Evolutionary conservation across 768 basidiomycete genomes (phyloP).

Genomic region (Lyophyllum shimeji): DNA sequence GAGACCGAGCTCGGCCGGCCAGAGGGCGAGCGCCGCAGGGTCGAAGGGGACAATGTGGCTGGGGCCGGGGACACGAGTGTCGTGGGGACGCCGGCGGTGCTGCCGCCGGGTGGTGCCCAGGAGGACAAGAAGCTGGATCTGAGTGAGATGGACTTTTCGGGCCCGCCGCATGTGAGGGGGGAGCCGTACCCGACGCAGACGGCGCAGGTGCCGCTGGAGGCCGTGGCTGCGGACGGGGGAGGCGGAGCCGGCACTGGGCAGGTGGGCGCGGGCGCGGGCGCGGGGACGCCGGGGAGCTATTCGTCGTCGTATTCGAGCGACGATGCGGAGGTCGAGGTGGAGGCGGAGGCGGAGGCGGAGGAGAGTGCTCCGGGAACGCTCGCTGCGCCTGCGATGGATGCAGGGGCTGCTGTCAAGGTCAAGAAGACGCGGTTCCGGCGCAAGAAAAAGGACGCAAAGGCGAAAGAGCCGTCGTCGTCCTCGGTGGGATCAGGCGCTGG

Average conservation of each 20-base stretch:
- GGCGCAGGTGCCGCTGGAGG: conserved; percentile 41
- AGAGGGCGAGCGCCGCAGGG: conserved; percentile 63
- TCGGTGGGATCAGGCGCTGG: neutral
- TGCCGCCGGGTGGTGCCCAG: conserved; percentile 30
- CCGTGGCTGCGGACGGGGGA: conserved; percentile 6
- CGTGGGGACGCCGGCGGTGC: conserved; percentile 51
- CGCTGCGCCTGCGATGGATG: conserved; percentile 9
- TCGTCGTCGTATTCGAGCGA: conserved; percentile 41
- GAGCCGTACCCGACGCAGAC: conserved; percentile 41
- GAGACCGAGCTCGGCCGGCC: conserved; percentile 83
- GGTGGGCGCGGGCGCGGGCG: neutral
- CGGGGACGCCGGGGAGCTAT: conserved; percentile 12
- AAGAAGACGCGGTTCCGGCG: conserved; percentile 15
- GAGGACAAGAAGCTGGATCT: conserved; percentile 44
- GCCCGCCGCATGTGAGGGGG: conserved; percentile 38
- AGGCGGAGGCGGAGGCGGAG: conserved; percentile 22
- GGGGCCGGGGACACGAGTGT: conserved; percentile 46
- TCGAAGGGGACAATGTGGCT: conserved; percentile 53
- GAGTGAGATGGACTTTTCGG: conserved; percentile 63
- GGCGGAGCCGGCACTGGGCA: neutral
- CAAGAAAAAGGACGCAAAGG: conserved; percentile 18
- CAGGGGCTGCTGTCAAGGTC: neutral
- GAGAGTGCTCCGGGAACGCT: conserved; percentile 29
- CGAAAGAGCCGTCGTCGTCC: conserved; percentile 13
- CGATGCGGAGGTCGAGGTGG: conserved; percentile 33